Percentiles rank a stretch among this genome's conserved stretches.
Conservation (phyloP, 345 rosid genomes). For the Excoecaria cochinchinensis region DNA sequence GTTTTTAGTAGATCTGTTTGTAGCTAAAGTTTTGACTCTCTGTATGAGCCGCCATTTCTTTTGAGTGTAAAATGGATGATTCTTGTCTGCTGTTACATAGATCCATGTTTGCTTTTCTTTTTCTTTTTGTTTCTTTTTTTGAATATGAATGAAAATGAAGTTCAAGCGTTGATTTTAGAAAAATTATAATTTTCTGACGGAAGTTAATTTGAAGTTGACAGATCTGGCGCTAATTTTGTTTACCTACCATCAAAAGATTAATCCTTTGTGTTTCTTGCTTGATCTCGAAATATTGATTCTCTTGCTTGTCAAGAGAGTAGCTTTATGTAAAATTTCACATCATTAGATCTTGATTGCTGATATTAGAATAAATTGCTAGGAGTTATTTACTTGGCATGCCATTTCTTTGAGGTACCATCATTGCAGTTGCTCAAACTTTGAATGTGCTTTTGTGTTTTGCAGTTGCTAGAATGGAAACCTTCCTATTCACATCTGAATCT, state of each 20-base stretch:
- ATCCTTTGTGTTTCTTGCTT: background rate
- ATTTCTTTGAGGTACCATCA: background rate
- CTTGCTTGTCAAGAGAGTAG: background rate
- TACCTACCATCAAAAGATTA: background rate
- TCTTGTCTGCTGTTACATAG: background rate
- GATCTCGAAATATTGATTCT: background rate
- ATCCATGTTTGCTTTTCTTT: background rate
- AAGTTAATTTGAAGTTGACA: background rate
- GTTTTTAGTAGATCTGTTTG: background rate
- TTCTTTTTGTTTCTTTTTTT: background rate
- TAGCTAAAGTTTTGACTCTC: background rate
- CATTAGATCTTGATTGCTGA: background rate
- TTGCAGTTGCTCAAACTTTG: no score
- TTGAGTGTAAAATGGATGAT: background rate
- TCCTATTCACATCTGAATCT: conserved; percentile 21
- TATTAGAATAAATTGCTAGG: background rate
- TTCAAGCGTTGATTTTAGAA: background rate
- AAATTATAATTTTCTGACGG: background rate
- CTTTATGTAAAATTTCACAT: background rate
- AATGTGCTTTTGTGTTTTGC: background rate
- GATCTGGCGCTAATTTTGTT: background rate
- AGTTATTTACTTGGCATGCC: background rate
- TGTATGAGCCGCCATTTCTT: background rate
- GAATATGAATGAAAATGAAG: background rate
- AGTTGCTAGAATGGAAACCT: conserved; percentile 13